These are phyloP conservation scores for Eucalyptus tenuipes DNA, from an alignment of 345 rosid genomes.

Conservation along the genomic window DNA sequence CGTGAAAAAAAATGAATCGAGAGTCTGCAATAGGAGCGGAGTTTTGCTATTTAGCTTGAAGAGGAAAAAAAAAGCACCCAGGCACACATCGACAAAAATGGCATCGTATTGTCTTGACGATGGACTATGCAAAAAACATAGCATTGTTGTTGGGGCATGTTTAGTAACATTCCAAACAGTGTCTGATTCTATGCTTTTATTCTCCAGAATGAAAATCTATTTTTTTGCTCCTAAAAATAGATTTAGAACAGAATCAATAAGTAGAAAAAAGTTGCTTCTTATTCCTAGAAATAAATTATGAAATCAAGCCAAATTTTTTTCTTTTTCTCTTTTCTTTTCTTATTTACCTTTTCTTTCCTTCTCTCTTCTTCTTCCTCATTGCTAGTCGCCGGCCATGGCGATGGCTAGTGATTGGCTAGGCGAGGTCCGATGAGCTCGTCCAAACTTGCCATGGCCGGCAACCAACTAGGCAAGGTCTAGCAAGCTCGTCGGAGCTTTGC, in stretches of 20 bases:
- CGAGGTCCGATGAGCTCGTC: accelerated
- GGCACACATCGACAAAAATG: accelerated
- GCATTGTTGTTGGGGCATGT: no score
- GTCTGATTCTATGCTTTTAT: accelerated
- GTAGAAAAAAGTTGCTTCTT: accelerated
- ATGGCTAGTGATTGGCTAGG: accelerated
- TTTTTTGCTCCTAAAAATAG: accelerated
- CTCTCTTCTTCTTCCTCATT: no score
- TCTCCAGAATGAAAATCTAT: accelerated
- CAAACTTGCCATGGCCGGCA: accelerated
- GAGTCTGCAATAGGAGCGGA: not conserved
- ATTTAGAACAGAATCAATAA: accelerated
- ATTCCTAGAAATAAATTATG: accelerated
- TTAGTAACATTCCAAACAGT: accelerated
- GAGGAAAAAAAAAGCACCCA: not conserved
- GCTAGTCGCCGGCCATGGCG: accelerated
- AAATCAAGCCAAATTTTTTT: no score
- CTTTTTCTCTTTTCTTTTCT: no score
- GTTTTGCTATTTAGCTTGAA: not conserved
- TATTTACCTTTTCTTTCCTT: no score
- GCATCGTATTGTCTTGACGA: not conserved
- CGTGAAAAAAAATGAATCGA: not conserved
- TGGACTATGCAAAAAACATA: not conserved
- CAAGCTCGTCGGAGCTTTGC: accelerated
- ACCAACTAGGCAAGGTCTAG: accelerated